Evolutionary conservation across 2,329 filamentous ascomycete species (phyloP).

Genomic region (Zymoseptoria pseudotritici): DNA sequence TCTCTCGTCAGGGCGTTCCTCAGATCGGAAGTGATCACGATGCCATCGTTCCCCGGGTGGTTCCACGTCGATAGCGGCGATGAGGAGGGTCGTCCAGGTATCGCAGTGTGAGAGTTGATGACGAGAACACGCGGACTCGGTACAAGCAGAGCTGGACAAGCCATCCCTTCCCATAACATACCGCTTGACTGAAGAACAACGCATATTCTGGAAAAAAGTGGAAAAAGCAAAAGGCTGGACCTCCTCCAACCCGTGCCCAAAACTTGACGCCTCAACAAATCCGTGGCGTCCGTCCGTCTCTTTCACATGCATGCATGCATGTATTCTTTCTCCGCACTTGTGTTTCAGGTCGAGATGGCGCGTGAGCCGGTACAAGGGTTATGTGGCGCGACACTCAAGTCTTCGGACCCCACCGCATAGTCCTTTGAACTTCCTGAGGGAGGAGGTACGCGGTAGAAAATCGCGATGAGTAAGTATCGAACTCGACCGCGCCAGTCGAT

Average conservation of each 20-base stretch:
- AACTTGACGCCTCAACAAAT: background rate
- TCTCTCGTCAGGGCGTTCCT: background rate
- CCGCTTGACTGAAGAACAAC: background rate
- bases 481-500: no score
- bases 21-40: background rate
- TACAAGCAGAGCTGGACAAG: background rate
- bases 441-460: no score
- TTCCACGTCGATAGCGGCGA: background rate
- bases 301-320: background rate
- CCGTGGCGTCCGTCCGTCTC: no score
- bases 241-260: background rate
- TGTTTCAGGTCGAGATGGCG: no score
- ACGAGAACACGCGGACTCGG: background rate
- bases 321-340: background rate
- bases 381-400: no score
- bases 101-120: background rate
- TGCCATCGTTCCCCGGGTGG: background rate
- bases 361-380: no score
- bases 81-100: background rate
- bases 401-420: no score
- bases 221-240: background rate
- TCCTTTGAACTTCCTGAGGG: no score
- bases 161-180: background rate
- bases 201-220: background rate
- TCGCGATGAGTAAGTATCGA: no score